Evolutionary conservation across 176 grass and related monocot genomes (phyloP).

Genomic region (Pharus latifolius): DNA sequence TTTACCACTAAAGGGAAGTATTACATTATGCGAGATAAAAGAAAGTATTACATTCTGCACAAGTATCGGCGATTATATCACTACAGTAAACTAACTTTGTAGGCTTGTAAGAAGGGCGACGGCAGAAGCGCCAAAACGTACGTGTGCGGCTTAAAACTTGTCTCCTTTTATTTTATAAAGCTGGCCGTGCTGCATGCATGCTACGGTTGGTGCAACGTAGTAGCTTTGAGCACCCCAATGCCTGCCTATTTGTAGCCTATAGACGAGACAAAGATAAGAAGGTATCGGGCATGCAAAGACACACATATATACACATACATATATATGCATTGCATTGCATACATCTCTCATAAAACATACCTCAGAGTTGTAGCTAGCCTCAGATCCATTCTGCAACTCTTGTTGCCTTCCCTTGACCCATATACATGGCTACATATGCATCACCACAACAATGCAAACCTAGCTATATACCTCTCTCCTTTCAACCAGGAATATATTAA

Average conservation of each 20-base stretch:
- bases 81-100: too few relatives aligned
- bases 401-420: conserved; percentile 28
- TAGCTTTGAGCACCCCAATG: conserved; percentile 16
- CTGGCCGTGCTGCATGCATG: background rate
- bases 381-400: conserved; percentile 4
- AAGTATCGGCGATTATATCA: too few relatives aligned
- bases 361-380: background rate
- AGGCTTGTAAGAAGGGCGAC: too few relatives aligned
- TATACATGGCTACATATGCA: too few relatives aligned
- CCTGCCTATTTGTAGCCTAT: conserved; percentile 9
- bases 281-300: background rate
- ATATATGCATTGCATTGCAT: background rate
- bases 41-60: too few relatives aligned
- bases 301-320: background rate
- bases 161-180: background rate
- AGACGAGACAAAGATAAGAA: conserved; percentile 18
- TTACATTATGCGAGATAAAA: too few relatives aligned
- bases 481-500: too few relatives aligned
- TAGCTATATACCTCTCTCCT: too few relatives aligned
- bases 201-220: background rate
- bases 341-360: background rate
- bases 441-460: too few relatives aligned
- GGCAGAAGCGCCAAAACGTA: background rate
- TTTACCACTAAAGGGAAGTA: too few relatives aligned
- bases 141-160: background rate